These are phyloP conservation scores for Phytopythium mirpurense DNA, from an alignment of 352 stramenopile genomes.

Conservation along the genomic window DNA sequence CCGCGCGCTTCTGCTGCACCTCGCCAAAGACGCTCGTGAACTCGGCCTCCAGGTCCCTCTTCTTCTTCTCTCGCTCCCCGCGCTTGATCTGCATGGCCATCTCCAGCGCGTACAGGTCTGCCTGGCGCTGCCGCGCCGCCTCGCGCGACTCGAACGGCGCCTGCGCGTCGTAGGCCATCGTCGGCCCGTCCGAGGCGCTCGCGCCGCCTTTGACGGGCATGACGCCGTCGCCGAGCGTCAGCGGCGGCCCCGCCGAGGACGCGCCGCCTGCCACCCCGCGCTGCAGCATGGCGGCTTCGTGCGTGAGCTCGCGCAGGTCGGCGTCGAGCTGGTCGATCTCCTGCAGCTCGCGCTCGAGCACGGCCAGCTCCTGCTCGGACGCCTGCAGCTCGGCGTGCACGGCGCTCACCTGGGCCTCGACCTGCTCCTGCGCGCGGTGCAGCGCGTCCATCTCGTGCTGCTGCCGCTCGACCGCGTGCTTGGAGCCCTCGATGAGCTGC, in stretches of 20 bases:
- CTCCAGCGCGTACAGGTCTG: constrained; percentile 88
- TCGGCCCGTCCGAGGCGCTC: neutral
- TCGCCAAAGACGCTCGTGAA: constrained; percentile 89
- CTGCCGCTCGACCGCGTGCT: constrained; percentile 90
- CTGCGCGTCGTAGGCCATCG: constrained; percentile 46
- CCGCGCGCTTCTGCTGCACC: constrained; percentile 85
- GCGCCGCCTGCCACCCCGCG: constrained; percentile 47
- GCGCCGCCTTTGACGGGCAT: constrained; percentile 12
- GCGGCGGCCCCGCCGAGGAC: neutral
- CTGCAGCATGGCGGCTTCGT: constrained; percentile 86
- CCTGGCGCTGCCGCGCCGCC: constrained; percentile 41
- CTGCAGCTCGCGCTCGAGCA: constrained; percentile 89
- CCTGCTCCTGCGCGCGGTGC: constrained; percentile 86
- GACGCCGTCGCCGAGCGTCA: constrained; percentile 51
- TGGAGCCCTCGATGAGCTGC: constrained; percentile 90
- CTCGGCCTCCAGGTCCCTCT: constrained; percentile 89
- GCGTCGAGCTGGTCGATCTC: constrained; percentile 92
- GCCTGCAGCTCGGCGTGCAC: constrained; percentile 90
- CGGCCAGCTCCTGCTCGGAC: constrained; percentile 86
- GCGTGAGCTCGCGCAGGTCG: constrained; percentile 87
- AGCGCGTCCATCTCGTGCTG: constrained; percentile 91
- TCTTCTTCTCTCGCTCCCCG: constrained; percentile 87
- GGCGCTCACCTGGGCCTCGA: constrained; percentile 84
- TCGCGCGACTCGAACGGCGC: constrained; percentile 43
- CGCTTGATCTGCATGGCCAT: constrained; percentile 93